phyloP scores from a whole-genome alignment of 1,284 basidiomycete species.

The Rhodotorula sp. region DNA sequence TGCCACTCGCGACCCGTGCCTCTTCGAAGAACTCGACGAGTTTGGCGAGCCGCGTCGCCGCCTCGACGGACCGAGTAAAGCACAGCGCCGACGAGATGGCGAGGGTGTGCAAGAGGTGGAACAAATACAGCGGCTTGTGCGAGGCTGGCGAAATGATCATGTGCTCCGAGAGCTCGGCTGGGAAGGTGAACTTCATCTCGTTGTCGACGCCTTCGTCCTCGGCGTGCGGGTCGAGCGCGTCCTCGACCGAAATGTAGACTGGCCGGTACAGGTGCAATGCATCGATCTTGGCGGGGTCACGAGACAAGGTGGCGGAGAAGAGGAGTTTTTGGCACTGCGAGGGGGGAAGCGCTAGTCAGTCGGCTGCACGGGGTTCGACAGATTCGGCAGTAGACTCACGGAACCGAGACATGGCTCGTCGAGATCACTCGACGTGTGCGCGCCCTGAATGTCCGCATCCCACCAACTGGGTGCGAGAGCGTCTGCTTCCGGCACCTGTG shows the following conservation, averaged over 20 bases:
- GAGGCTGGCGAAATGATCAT: constrained; percentile 77
- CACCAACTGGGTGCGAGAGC: constrained; percentile 31
- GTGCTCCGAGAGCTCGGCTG: constrained; percentile 72
- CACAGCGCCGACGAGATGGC: constrained; percentile 61
- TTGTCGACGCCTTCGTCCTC: constrained; percentile 55
- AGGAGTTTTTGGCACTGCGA: constrained; percentile 86
- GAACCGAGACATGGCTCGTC: constrained; percentile 21
- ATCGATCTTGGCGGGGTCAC: constrained; percentile 87
- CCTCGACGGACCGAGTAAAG: constrained; percentile 95
- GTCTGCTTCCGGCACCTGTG: constrained; percentile 13
- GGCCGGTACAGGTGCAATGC: constrained; percentile 75
- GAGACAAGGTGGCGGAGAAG: constrained; percentile 93
- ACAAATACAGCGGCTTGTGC: constrained; percentile 83
- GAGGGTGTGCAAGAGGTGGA: constrained; percentile 70
- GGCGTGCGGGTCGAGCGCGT: constrained; percentile 44
- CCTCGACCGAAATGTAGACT: constrained; percentile 82
- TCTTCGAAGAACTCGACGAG: constrained; percentile 76
- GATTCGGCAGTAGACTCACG: constrained; percentile 1
- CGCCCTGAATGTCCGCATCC: constrained; percentile 29
- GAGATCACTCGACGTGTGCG: constrained; percentile 21
- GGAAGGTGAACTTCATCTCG: constrained; percentile 75
- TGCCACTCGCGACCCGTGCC: constrained; percentile 25
- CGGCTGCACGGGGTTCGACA: rapidly evolving
- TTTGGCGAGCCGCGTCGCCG: constrained; percentile 74
- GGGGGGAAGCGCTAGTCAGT: constrained; percentile 43